phyloP scores from a whole-genome alignment of 1,284 basidiomycete genomes.

The Ustilago cynodontis region DNA sequence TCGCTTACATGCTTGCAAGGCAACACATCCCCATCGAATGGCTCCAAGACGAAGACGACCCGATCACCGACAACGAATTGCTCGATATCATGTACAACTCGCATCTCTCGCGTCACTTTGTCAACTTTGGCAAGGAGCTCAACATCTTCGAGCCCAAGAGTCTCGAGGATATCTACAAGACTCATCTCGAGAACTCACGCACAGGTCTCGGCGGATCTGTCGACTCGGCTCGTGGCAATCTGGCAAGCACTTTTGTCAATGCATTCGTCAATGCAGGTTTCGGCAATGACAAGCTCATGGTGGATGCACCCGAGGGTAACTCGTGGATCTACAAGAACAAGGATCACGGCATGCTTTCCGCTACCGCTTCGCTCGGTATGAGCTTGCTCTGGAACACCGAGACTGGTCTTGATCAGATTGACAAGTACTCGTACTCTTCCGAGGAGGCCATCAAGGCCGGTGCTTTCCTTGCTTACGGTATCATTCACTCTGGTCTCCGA shows the following conservation, averaged over 20 bases:
- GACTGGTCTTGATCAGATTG: conserved; percentile 90
- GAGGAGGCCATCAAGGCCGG: conserved; percentile 99
- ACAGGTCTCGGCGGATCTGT: conserved; percentile 73
- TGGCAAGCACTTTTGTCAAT: conserved; percentile 97
- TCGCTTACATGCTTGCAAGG: conserved; percentile 92
- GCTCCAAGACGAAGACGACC: conserved; percentile 77
- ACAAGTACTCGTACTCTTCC: conserved; percentile 96
- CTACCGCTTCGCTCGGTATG: conserved; percentile 91
- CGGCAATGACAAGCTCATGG: conserved; percentile 98
- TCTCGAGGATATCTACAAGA: conserved; percentile 97
- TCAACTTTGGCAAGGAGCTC: conserved; percentile 92
- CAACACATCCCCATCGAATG: conserved; percentile 92
- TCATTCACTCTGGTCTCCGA: conserved; percentile 88
- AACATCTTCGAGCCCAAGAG: conserved; percentile 90
- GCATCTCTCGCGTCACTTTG: conserved; percentile 78
- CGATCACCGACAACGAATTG: conserved; percentile 73
- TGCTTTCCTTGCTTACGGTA: conserved; percentile 92
- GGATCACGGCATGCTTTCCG: conserved; percentile 98
- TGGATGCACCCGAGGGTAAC: conserved; percentile 91
- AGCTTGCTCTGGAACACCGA: conserved; percentile 97
- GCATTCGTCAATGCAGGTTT: conserved; percentile 99
- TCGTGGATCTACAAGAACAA: conserved; percentile 99
- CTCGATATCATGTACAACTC: conserved; percentile 82
- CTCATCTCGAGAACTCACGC: conserved; percentile 83
- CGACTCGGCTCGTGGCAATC: conserved; percentile 92